Evolutionary conservation across 331 rosid species (phyloP).

Genomic region (Spiraea crenata): DNA sequence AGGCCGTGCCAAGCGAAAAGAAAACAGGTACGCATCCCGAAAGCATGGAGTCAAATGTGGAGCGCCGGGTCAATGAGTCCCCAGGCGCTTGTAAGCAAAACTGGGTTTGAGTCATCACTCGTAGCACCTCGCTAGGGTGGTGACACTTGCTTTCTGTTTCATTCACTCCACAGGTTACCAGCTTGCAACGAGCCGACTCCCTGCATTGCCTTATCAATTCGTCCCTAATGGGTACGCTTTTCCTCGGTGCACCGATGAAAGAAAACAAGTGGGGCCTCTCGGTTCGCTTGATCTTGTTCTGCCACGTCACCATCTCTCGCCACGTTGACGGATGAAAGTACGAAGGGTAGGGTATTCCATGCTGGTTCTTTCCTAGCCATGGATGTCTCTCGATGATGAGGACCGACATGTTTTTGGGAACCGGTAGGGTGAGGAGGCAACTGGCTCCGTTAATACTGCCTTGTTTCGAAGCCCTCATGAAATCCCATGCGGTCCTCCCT

Average conservation of each 20-base stretch:
- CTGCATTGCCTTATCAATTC: conserved; percentile 51
- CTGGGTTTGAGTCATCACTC: conserved; percentile 41
- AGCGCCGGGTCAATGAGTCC: conserved; percentile 71
- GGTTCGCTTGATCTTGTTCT: conserved; percentile 22
- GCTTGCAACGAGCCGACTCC: conserved; percentile 38
- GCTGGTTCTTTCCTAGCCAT: conserved; percentile 53
- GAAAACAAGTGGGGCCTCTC: conserved; percentile 60
- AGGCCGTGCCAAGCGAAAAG: conserved; percentile 72
- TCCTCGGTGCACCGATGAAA: conserved; percentile 60
- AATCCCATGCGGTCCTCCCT: conserved; percentile 83
- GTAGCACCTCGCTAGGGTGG: conserved; percentile 42
- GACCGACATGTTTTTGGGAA: conserved; percentile 69
- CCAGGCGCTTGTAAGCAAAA: conserved; percentile 84
- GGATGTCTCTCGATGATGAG: conserved; percentile 72
- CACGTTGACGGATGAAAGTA: conserved; percentile 58
- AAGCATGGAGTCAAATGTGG: conserved; percentile 70
- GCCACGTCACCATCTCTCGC: conserved; percentile 47
- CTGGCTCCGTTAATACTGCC: conserved; percentile 70
- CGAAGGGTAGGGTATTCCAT: conserved; percentile 80
- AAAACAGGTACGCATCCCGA: conserved; percentile 85
- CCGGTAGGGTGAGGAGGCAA: conserved; percentile 47
- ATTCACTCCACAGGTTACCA: conserved; percentile 35
- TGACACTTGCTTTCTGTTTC: conserved; percentile 29
- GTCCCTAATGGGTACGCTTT: conserved; percentile 51
- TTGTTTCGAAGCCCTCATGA: conserved; percentile 42